phyloP scores from a whole-genome alignment of 495 filamentous ascomycete species.

The Penicillium parvum region DNA sequence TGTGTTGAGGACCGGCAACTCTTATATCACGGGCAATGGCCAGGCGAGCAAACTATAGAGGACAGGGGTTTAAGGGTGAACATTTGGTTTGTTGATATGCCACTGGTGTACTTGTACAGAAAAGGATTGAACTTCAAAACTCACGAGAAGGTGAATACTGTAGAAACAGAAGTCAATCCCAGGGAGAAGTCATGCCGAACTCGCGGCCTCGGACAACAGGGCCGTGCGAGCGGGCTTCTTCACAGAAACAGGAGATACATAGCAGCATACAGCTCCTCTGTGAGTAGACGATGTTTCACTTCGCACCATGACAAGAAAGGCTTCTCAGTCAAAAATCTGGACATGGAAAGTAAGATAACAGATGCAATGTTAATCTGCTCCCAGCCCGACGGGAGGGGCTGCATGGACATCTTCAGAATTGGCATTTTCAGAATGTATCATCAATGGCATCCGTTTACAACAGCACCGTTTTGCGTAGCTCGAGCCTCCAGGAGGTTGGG shows the following conservation, averaged over 20 bases:
- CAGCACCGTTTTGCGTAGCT: conserved; percentile 40
- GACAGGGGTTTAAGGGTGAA: neutral
- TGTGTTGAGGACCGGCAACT: conserved; percentile 50
- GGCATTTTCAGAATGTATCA: too few species aligned
- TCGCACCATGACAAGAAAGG: neutral
- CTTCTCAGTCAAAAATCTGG: too few species aligned
- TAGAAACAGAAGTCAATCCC: neutral
- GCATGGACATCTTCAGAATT: neutral
- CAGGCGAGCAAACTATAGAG: conserved; percentile 34
- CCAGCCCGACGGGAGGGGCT: too few species aligned
- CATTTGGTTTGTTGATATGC: conserved; percentile 22
- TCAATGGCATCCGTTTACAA: conserved; percentile 49
- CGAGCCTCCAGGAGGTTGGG: conserved; percentile 45
- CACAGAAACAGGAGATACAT: too few species aligned
- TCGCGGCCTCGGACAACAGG: too few species aligned
- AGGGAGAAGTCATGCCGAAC: too few species aligned
- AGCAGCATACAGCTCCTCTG: too few species aligned
- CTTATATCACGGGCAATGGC: conserved; percentile 28
- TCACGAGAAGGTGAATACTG: conserved; percentile 9
- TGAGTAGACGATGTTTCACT: neutral
- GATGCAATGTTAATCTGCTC: too few species aligned
- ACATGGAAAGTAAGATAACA: too few species aligned
- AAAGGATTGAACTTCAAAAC: conserved; percentile 22
- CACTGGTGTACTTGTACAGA: conserved; percentile 36
- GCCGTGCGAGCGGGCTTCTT: too few species aligned